These are phyloP conservation scores for Rhodotorula sp. DNA, from an alignment of 1,284 basidiomycete genomes.

Conservation along the genomic window DNA sequence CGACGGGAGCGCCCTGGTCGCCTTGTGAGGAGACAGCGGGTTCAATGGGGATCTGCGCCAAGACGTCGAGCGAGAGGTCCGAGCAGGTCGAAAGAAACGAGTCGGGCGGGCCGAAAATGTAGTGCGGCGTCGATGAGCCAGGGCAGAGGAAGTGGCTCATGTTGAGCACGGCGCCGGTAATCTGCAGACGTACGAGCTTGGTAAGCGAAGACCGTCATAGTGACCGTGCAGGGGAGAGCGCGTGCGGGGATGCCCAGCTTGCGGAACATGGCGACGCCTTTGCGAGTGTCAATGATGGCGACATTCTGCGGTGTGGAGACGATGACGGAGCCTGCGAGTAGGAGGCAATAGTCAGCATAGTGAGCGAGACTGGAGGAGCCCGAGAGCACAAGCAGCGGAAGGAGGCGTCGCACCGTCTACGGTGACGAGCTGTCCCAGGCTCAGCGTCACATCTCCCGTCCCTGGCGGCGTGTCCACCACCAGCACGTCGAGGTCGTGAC, in stretches of 20 bases:
- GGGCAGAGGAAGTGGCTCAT: constrained; percentile 87
- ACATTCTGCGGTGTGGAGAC: constrained; percentile 97
- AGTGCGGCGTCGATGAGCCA: constrained; percentile 68
- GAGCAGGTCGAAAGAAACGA: constrained; percentile 67
- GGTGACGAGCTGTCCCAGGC: constrained; percentile 83
- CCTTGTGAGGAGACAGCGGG: constrained; percentile 72
- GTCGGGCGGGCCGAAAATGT: constrained; percentile 75
- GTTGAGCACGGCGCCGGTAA: constrained; percentile 85
- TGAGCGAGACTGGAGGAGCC: background rate
- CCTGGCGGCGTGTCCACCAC: constrained; percentile 98
- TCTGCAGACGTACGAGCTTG: constrained; percentile 56
- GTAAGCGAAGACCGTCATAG: background rate
- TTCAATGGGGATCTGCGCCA: constrained; percentile 84
- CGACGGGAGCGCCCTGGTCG: constrained; percentile 66
- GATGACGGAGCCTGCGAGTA: constrained; percentile 72
- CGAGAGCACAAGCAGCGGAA: background rate
- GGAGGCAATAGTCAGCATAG: background rate
- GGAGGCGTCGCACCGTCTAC: constrained; percentile 67
- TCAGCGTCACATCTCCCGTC: constrained; percentile 93
- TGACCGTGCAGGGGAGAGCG: constrained; percentile 1
- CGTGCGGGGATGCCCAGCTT: constrained; percentile 83
- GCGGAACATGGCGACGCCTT: constrained; percentile 89
- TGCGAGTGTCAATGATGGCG: constrained; percentile 85
- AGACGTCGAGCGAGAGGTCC: constrained; percentile 65
- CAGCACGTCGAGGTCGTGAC: constrained; percentile 71